phyloP scores from a whole-genome alignment of 345 rosid genomes.

The Arabidopsis suecica region DNA sequence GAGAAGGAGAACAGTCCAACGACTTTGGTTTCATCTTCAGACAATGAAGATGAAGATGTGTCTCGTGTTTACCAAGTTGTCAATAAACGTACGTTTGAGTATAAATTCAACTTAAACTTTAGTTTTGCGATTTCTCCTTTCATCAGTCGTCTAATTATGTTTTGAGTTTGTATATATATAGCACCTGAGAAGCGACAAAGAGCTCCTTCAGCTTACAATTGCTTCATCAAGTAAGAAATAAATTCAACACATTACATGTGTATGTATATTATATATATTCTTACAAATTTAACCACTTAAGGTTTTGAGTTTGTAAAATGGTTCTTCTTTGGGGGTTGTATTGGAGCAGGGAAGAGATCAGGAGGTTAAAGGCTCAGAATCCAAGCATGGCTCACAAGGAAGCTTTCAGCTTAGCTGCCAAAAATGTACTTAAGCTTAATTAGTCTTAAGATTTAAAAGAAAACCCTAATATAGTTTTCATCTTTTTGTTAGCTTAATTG shows the following conservation, averaged over 20 bases:
- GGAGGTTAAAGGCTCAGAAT: conserved; percentile 88
- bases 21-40: conserved; percentile 59
- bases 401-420: conserved; percentile 97
- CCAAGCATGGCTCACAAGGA: conserved; percentile 96
- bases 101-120: not conserved
- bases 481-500: not conserved
- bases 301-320: not conserved
- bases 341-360: conserved; percentile 85
- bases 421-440: conserved; percentile 59
- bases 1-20: conserved; percentile 51
- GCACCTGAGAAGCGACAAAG: conserved; percentile 99
- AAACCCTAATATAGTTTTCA: not conserved
- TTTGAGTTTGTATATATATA: conserved; percentile 38
- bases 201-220: conserved; percentile 95
- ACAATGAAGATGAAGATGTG: conserved; percentile 73
- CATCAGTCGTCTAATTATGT: conserved; percentile 1
- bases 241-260: not conserved
- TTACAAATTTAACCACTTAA: not conserved
- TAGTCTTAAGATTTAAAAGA: not conserved
- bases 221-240: conserved; percentile 84
- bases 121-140: not conserved
- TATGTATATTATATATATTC: not conserved
- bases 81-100: conserved; percentile 75
- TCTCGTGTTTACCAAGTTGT: conserved; percentile 58
- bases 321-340: conserved; percentile 18